Conservation (phyloP, 148 eudicot species). For the Talinum fruticosum region DNA sequence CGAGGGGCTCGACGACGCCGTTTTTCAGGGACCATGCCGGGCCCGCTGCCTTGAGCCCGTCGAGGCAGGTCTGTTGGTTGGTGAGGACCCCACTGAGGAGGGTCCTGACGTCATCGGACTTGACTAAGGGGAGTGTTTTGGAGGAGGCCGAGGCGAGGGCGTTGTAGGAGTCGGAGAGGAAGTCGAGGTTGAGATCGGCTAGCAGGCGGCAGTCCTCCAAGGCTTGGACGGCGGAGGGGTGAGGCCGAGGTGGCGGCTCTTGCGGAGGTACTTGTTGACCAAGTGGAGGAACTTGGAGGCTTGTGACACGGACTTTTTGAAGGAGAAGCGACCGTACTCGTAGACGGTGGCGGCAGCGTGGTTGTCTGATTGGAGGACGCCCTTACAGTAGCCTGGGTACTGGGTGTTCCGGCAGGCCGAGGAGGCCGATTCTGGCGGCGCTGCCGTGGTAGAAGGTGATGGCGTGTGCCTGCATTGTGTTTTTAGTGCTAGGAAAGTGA, state of each 20-base stretch:
- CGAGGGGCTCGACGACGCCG: conserved; percentile 45
- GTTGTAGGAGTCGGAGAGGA: conserved; percentile 31
- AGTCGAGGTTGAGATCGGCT: conserved; percentile 54
- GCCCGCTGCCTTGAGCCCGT: conserved; percentile 54
- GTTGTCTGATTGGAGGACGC: conserved; percentile 41
- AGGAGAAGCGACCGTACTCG: conserved; percentile 60
- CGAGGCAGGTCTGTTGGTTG: conserved; percentile 75
- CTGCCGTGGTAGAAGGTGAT: conserved; percentile 6
- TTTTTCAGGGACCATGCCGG: conserved; percentile 41
- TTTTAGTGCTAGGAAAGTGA: conserved; percentile 12
- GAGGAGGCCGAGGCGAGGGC: conserved; percentile 23
- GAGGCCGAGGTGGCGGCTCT: conserved; percentile 22
- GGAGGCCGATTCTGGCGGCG: conserved; percentile 24
- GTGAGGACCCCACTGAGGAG: conserved; percentile 69
- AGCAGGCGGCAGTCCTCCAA: conserved; percentile 51
- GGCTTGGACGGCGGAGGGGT: conserved; percentile 39
- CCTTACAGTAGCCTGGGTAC: conserved; percentile 54
- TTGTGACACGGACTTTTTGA: conserved; percentile 54
- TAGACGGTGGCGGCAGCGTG: conserved; percentile 45
- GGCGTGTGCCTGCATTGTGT: conserved; percentile 7
- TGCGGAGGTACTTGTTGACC: conserved; percentile 43
- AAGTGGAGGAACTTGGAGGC: conserved; percentile 47
- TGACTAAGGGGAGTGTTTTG: conserved; percentile 20
- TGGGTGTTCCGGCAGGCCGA: conserved; percentile 59
- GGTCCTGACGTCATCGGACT: conserved; percentile 63